Conservation (phyloP, 2,329 filamentous ascomycete species). For the Tolypocladium amazonense region DNA sequence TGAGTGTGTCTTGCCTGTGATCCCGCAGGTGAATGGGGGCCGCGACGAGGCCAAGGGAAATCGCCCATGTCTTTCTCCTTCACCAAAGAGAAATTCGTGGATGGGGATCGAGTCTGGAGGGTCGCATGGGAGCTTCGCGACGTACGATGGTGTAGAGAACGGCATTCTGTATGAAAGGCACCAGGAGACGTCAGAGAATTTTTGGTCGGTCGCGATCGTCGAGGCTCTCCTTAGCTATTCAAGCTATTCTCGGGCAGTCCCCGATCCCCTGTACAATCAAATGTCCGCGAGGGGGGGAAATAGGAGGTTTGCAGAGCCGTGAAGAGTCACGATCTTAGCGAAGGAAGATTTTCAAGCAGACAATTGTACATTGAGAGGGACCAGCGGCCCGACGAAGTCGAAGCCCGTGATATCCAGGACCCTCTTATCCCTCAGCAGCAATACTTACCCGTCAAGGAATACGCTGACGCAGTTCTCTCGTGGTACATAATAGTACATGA, state of each 20-base stretch:
- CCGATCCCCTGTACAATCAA: background rate
- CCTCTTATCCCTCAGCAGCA: background rate
- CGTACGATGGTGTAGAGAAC: constrained; percentile 6
- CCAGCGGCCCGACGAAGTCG: background rate
- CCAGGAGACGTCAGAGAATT: background rate
- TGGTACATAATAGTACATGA: background rate
- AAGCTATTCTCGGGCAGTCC: background rate
- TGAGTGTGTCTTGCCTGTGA: constrained; percentile 55
- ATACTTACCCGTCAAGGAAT: too few relatives aligned
- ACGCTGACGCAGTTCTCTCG: background rate
- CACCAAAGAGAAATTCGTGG: constrained; percentile 60
- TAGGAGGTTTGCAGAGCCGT: background rate
- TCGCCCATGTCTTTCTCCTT: constrained; percentile 47
- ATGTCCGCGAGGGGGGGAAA: background rate
- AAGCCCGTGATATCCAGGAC: background rate
- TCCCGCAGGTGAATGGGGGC: constrained; percentile 61
- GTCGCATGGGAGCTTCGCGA: constrained; percentile 4
- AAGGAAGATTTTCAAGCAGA: too few relatives aligned
- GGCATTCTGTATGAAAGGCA: constrained; percentile 2
- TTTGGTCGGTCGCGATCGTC: background rate
- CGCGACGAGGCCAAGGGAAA: constrained; percentile 46
- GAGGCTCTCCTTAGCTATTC: background rate
- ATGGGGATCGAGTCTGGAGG: constrained; percentile 55
- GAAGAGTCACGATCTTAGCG: background rate
- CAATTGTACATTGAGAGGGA: background rate